Base-by-base conservation (phyloP, 306 rosid genomes). In the Astragalus membranaceus region DNA sequence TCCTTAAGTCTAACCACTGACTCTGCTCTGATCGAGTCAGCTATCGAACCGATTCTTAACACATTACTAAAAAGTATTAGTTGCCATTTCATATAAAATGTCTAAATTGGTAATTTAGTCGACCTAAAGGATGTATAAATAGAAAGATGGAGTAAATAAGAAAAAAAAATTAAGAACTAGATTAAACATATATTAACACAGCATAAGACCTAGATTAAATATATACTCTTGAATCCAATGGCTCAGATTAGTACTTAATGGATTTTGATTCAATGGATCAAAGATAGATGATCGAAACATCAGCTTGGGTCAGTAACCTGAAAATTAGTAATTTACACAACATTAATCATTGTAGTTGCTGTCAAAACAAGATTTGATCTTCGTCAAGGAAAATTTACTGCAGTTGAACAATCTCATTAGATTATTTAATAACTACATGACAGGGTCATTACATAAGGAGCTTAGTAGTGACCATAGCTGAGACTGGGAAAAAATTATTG, bases 231-330 rank as follows among this genome's bases (percentile, higher is more conserved):
- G 13, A 78, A 76, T 53, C 47, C 64, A 64, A 67, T 64, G 16
- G 37, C 85, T 65, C 75, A 52, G 63, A 64, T 60, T 4, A 74
- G 65, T 64, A 82, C 64, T 68, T 60, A 43, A 50, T 59, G 75
- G 72, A 69, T 55, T 63, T 83, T 67, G 53, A 75, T 53, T 79
- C 76, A 62, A 32, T 5, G 60, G 14, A 75, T 76, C 65, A 49
- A 47, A 30, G 13, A 32, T 50, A 53, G 50, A 74, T 5, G 72
- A 41, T 59, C 55, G 68, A 67, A 52, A 41, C 26, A 60, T 57
- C 60, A 73, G 63, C 55, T 54, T 69, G 69, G 79, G 46, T 78
- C 47, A 77, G 70, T 49, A 50, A 72, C 83, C 88, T 79, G 85
- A 64, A 69, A 80, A 81, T 52, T 51, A 46, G 54, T 10, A 55